Evolutionary conservation across 2,329 filamentous ascomycete species (phyloP).

Genomic region (Myriangium duriaei): DNA sequence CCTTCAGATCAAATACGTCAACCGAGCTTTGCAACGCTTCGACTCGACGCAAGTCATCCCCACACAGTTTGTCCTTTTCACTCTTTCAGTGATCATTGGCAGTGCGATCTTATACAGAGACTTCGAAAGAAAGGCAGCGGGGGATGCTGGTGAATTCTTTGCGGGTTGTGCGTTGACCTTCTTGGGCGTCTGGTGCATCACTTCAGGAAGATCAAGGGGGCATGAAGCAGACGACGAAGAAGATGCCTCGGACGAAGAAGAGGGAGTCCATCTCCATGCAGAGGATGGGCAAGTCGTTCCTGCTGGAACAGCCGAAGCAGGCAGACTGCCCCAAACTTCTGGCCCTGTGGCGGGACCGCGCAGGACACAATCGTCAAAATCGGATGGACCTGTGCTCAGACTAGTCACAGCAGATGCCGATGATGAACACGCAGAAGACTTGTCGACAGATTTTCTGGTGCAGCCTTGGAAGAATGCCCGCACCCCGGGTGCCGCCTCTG

Average conservation of each 20-base stretch:
- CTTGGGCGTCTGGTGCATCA: constrained; percentile 93
- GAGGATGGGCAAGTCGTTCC: constrained; percentile 20
- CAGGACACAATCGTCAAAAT: constrained; percentile 8
- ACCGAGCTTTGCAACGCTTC: constrained; percentile 79
- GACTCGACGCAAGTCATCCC: constrained; percentile 97
- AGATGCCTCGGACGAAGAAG: constrained; percentile 25
- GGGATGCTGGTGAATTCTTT: constrained; percentile 71
- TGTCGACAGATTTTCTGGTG: constrained; percentile 7
- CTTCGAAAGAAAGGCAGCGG: constrained; percentile 68
- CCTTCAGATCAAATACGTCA: constrained; percentile 96
- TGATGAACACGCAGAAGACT: constrained; percentile 1
- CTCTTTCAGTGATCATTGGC: constrained; percentile 85
- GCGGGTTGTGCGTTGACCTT: constrained; percentile 88
- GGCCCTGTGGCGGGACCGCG: neutral
- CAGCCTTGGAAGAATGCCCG: constrained; percentile 9
- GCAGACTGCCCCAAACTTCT: neutral
- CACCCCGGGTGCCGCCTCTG: constrained; percentile 17
- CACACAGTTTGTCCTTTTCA: constrained; percentile 94
- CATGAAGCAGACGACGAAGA: constrained; percentile 41
- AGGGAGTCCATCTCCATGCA: constrained; percentile 30
- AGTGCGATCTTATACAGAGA: constrained; percentile 90
- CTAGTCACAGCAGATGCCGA: constrained; percentile 14
- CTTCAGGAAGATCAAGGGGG: constrained; percentile 57
- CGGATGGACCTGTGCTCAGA: constrained; percentile 14
- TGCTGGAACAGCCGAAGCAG: neutral